Percentiles rank a stretch among this genome's conserved stretches.
Evolutionary conservation across 768 basidiomycete genomes (phyloP).

Genomic region (Suillus spraguei): DNA sequence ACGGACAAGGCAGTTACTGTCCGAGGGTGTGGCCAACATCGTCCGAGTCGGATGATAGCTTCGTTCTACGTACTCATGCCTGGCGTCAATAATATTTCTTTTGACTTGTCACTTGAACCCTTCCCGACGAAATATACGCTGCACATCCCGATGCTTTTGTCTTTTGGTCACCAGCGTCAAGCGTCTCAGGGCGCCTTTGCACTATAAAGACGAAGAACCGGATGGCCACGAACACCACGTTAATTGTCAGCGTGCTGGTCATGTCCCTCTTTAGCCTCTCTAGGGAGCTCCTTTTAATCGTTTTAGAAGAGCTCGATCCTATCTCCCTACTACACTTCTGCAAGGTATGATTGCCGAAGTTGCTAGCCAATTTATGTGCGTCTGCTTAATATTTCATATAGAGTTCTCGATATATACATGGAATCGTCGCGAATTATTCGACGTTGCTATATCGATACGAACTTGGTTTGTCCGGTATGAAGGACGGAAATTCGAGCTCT

Average conservation of each 20-base stretch:
- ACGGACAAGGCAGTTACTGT: constrained; percentile 24
- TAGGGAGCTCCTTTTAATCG: constrained; percentile 30
- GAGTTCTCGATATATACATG: constrained; percentile 27
- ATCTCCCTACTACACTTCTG: constrained; percentile 35
- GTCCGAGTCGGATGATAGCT: constrained; percentile 18
- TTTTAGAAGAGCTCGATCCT: constrained; percentile 37
- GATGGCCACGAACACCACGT: constrained; percentile 18
- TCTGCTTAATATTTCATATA: constrained; percentile 13
- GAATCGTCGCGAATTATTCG: constrained; percentile 26
- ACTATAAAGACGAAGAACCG: constrained; percentile 28
- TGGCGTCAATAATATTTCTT: constrained; percentile 28
- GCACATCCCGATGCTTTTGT: constrained; percentile 38
- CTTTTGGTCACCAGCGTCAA: constrained; percentile 28
- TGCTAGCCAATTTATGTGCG: not conserved
- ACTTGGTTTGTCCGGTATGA: constrained; percentile 33
- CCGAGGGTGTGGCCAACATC: constrained; percentile 25
- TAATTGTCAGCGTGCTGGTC: constrained; percentile 36
- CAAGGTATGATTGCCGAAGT: constrained; percentile 21
- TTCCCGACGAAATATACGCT: constrained; percentile 31
- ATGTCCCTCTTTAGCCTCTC: constrained; percentile 37
- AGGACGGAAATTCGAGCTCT: constrained; percentile 27
- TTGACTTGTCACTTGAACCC: constrained; percentile 30
- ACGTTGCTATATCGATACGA: constrained; percentile 36
- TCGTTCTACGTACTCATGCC: constrained; percentile 30
- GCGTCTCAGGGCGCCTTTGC: constrained; percentile 25